Base-by-base conservation (phyloP, 306 rosid genomes). In the Castanopsis chinensis region DNA sequence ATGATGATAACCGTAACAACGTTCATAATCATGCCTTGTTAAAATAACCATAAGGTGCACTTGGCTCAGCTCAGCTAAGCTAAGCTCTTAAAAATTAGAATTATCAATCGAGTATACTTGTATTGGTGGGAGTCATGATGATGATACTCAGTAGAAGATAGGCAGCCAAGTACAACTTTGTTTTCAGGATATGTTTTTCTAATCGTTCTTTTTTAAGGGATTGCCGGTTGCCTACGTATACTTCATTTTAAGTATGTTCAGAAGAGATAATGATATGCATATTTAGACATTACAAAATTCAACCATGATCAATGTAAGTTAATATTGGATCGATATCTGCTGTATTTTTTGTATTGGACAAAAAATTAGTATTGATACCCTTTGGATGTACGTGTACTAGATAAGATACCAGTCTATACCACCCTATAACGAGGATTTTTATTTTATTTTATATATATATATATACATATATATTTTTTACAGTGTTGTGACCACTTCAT, bases 121-220 rank as follows among this genome's bases (percentile, higher is more conserved):
- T 79, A 69, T 69, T 67, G 84, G 81, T 77, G 88, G 88, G 72
- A 45, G 81, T 81, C 79, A 81, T 85, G 88, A 80, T 75, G 83
- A 57, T 65, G 33, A 43, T 25, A 20, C 17, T 49, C 53, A 12
- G 17, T 11, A 49, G 52, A 54, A 2, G 28, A 21, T 30, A 63
- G 79, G 49, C 30, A 5, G 33, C 21, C 60, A 49, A 73, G 73
- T 74, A 37, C 75, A 28, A 58, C 67, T 57, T 67, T 19, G 58
- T 69, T 78, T 78, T 71, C 45, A 73, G 69, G 85, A 78, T 81
- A 85, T 78, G 52, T 49, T 81, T 78, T 13, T 74, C 53, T 78
- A 85, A 13, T 71, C 23, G 68, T 49, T 59, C 72, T 54, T 75
- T 72, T 49, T n/a, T 27, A 59, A 74, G 25, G 70, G 51, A 69